Conservation (phyloP, 2,329 filamentous ascomycete genomes). For the Akanthomyces lecanii region DNA sequence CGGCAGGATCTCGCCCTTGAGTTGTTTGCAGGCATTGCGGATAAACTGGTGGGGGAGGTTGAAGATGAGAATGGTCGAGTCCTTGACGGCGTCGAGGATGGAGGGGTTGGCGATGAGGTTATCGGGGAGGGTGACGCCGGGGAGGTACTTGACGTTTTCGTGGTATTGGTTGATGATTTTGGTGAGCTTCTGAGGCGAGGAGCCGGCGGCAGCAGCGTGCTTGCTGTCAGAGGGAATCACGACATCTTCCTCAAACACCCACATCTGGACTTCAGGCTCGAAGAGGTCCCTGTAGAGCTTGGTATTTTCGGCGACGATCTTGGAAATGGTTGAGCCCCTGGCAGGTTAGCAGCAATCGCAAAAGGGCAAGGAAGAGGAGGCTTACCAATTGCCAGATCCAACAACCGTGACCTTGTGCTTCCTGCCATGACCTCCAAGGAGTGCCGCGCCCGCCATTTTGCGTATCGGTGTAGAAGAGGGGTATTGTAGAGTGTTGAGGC, state of each 20-base stretch:
- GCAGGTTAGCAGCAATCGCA: background rate
- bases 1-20: slow-evolving; percentile 84
- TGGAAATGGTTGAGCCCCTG: slow-evolving; percentile 95
- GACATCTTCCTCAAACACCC: slow-evolving; percentile 95
- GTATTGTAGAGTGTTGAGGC: slow-evolving; percentile 11
- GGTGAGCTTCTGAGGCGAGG: slow-evolving; percentile 80
- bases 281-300: slow-evolving; percentile 74
- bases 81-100: slow-evolving; percentile 71
- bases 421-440: slow-evolving; percentile 51
- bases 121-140: slow-evolving; percentile 73
- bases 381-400: slow-evolving; percentile 93
- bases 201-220: slow-evolving; percentile 58
- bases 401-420: slow-evolving; percentile 93
- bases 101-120: slow-evolving; percentile 86
- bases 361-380: background rate
- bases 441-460: slow-evolving; percentile 31
- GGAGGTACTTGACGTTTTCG: slow-evolving; percentile 98
- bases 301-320: slow-evolving; percentile 93
- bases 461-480: slow-evolving; percentile 15
- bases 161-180: slow-evolving; percentile 84
- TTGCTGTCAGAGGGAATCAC: slow-evolving; percentile 66
- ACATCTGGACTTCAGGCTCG: slow-evolving; percentile 91
- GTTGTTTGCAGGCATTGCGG: slow-evolving; percentile 73
- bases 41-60: slow-evolving; percentile 98
- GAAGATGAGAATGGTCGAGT: slow-evolving; percentile 88